Conservation (phyloP, 768 basidiomycete genomes). For the Udeniomyces megalosporus region DNA sequence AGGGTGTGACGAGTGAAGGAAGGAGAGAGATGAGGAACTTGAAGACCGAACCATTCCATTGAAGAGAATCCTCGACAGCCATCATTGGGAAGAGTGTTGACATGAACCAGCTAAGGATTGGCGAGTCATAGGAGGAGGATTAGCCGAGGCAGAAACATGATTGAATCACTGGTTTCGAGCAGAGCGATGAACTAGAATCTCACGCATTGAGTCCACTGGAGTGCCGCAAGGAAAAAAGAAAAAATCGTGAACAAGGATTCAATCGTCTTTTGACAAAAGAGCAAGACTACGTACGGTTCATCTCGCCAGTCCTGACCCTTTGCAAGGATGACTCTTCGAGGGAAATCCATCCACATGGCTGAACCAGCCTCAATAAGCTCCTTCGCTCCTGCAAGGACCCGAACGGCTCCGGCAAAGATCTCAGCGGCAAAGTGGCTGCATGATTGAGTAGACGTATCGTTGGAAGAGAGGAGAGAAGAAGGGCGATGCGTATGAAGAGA, state of each 20-base stretch:
- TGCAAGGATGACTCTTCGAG: slow-evolving; percentile 6
- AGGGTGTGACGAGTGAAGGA: background rate
- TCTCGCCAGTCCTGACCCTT: slow-evolving; percentile 16
- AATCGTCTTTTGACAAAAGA: background rate
- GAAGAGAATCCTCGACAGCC: slow-evolving; percentile 13
- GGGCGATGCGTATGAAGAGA: no score
- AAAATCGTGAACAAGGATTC: background rate
- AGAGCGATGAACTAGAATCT: background rate
- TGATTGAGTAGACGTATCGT: no score
- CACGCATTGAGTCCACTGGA: slow-evolving; percentile 11
- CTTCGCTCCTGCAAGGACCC: slow-evolving; percentile 8
- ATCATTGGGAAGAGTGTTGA: slow-evolving; percentile 16
- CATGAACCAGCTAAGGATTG: slow-evolving; percentile 17
- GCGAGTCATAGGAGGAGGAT: background rate
- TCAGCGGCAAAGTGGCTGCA: slow-evolving; percentile 15
- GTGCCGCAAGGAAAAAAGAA: background rate
- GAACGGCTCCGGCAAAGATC: slow-evolving; percentile 12
- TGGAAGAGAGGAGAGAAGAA: background rate
- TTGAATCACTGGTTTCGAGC: background rate
- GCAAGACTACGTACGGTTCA: slow-evolving; percentile 10
- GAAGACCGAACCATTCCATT: slow-evolving; percentile 12
- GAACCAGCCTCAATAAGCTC: background rate
- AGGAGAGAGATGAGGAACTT: background rate
- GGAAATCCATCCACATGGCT: slow-evolving; percentile 13
- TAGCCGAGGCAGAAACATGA: no score